Conservation (phyloP, 2,329 filamentous ascomycete genomes). For the Pseudogymnoascus sp. region DNA sequence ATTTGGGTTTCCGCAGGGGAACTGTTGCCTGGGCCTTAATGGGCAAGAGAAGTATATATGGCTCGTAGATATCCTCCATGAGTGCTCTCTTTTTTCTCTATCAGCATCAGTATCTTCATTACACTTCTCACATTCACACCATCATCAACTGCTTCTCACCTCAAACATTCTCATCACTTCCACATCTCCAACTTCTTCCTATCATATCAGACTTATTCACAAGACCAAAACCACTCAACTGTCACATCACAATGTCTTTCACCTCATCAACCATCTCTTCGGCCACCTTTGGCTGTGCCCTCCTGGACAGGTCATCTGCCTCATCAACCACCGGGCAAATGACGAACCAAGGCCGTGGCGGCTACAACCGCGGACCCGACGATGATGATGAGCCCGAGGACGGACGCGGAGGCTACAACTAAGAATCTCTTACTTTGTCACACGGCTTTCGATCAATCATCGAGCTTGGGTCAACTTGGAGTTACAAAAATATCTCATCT, state of each 20-base stretch:
- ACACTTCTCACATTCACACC: not conserved
- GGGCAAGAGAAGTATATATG: slow-evolving; percentile 3
- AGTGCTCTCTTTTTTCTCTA: slow-evolving; percentile 2
- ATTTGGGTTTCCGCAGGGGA: not conserved
- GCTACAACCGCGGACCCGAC: slow-evolving; percentile 18
- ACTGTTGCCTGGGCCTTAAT: not conserved
- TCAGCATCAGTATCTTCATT: slow-evolving; percentile 5
- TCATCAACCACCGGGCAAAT: slow-evolving; percentile 1
- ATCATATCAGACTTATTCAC: not conserved
- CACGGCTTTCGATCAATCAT: not conserved
- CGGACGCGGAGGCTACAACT: slow-evolving; percentile 25
- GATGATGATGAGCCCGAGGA: slow-evolving; percentile 26
- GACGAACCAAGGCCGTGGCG: slow-evolving; percentile 10
- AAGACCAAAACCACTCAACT: not conserved
- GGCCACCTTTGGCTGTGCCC: not conserved
- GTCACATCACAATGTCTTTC: not conserved
- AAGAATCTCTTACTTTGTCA: slow-evolving; percentile 10
- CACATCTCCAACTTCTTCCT: not conserved
- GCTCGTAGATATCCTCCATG: not conserved
- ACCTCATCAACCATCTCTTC: not conserved
- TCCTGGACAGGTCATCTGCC: not conserved
- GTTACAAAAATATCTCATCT: not conserved
- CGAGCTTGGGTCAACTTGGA: not conserved
- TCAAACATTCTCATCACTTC: not conserved
- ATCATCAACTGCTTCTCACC: not conserved